phyloP scores from a whole-genome alignment of 108 stramenopile species.

The Nitzschia inconspicua region DNA sequence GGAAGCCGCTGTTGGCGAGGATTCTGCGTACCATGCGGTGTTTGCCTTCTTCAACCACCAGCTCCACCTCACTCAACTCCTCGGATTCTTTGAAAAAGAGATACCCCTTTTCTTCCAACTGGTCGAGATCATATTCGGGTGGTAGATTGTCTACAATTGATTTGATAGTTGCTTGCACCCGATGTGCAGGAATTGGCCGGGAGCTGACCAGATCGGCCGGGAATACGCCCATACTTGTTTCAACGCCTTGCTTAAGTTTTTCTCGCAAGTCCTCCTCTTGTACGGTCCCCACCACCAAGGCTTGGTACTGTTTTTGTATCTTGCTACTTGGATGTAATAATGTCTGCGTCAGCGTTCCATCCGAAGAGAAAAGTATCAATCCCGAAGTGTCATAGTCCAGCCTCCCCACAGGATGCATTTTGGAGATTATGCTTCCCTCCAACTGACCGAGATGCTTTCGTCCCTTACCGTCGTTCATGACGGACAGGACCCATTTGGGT shows the following conservation, averaged over 20 bases:
- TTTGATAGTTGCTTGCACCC: constrained; percentile 32
- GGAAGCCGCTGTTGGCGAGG: constrained; percentile 76
- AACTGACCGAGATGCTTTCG: constrained; percentile 38
- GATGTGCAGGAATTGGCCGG: constrained; percentile 22
- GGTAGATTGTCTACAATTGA: constrained; percentile 34
- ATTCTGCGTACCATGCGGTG: constrained; percentile 85
- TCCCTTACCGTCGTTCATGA: constrained; percentile 62
- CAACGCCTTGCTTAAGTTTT: constrained; percentile 56
- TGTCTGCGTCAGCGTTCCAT: constrained; percentile 71
- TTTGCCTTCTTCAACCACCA: constrained; percentile 81
- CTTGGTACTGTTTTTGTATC: constrained; percentile 83
- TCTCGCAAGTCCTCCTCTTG: constrained; percentile 40
- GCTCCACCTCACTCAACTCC: constrained; percentile 54
- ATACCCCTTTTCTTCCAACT: constrained; percentile 36
- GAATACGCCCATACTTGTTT: constrained; percentile 62
- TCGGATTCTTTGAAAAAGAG: constrained; percentile 34
- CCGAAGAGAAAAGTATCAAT: constrained; percentile 70
- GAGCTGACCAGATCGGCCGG: constrained; percentile 48
- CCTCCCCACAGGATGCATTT: constrained; percentile 84
- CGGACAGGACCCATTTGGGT: constrained; percentile 80
- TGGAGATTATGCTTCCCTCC: constrained; percentile 8
- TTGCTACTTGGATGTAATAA: constrained; percentile 70
- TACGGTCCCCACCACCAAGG: constrained; percentile 61
- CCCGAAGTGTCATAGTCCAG: constrained; percentile 86
- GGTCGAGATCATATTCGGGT: constrained; percentile 33